phyloP scores from a whole-genome alignment of 2,329 filamentous ascomycete genomes.

The Fonsecaea monophora region DNA sequence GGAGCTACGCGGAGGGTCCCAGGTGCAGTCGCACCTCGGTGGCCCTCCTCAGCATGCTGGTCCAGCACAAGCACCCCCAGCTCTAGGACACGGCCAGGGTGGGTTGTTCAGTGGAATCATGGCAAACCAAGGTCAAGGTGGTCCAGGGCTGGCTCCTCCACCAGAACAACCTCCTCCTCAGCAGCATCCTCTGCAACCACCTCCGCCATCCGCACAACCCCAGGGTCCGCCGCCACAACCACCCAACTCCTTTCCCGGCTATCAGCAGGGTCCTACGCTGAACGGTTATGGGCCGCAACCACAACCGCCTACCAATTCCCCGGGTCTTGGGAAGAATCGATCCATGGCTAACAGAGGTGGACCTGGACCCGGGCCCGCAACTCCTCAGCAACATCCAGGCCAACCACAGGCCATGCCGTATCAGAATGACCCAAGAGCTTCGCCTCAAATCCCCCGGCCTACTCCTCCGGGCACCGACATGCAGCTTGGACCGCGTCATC shows the following conservation, averaged over 20 bases:
- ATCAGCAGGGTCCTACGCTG: slow-evolving; percentile 68
- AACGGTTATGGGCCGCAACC: slow-evolving; percentile 82
- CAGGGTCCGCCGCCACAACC: slow-evolving; percentile 71
- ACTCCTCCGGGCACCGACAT: slow-evolving; percentile 62
- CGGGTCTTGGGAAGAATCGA: slow-evolving; percentile 78
- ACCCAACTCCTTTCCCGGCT: slow-evolving; percentile 73
- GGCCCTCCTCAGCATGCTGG: slow-evolving; percentile 78
- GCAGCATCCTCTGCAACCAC: slow-evolving; percentile 66
- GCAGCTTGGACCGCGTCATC: slow-evolving; percentile 38
- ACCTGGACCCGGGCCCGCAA: slow-evolving; percentile 72
- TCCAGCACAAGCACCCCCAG: slow-evolving; percentile 81
- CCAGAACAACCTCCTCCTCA: slow-evolving; percentile 65
- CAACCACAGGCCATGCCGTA: slow-evolving; percentile 65
- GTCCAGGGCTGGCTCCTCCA: slow-evolving; percentile 80
- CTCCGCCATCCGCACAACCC: slow-evolving; percentile 48
- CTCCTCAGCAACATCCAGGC: slow-evolving; percentile 83
- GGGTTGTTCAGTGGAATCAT: slow-evolving; percentile 96
- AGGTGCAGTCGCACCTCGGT: slow-evolving; percentile 68
- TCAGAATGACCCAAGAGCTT: slow-evolving; percentile 81
- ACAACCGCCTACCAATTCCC: slow-evolving; percentile 83
- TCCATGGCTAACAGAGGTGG: slow-evolving; percentile 59
- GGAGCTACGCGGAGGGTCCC: slow-evolving; percentile 71
- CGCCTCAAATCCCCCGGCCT: slow-evolving; percentile 86
- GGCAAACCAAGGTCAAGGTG: slow-evolving; percentile 84
- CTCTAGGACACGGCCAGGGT: slow-evolving; percentile 84